Percentiles rank a stretch among this genome's conserved stretches.
phyloP scores from a whole-genome alignment of 2,329 filamentous ascomycete genomes.

The Sphaceloma murrayae region DNA sequence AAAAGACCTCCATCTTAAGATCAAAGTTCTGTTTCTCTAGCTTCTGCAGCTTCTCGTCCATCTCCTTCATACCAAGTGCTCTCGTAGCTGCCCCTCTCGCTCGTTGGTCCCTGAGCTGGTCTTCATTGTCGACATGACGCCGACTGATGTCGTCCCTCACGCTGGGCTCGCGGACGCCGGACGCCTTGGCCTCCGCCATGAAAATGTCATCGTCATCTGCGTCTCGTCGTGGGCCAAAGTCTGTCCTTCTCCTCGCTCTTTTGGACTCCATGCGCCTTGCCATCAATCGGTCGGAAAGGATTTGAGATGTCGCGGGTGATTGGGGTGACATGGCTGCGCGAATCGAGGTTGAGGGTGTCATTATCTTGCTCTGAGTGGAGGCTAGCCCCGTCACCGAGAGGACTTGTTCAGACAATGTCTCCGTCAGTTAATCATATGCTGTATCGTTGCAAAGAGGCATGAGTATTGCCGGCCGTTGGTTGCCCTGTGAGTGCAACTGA shows the following conservation, averaged over 20 bases:
- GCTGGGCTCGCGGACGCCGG: conserved; percentile 24
- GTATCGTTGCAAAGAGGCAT: no score
- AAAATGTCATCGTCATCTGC: conserved; percentile 30
- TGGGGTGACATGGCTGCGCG: conserved; percentile 1
- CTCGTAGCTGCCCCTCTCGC: conserved; percentile 19
- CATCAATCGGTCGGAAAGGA: conserved; percentile 30
- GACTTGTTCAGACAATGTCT: no score
- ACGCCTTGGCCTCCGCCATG: conserved; percentile 26
- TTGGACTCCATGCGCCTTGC: conserved; percentile 27
- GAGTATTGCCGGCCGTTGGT: conserved; percentile 15
- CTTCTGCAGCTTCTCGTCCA: conserved; percentile 58
- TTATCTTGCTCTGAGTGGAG: background rate
- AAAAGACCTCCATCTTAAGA: conserved; percentile 62
- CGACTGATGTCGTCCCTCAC: conserved; percentile 20
- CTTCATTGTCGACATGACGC: no score
- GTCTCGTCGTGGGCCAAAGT: conserved; percentile 24
- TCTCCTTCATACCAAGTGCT: conserved; percentile 52
- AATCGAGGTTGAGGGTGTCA: background rate
- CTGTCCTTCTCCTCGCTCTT: conserved; percentile 26
- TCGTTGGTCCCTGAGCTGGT: no score
- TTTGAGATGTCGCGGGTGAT: conserved; percentile 21
- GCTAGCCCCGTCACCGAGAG: no score
- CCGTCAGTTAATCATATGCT: no score
- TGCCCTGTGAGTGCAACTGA: no score
- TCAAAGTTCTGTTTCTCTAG: conserved; percentile 70